These are phyloP conservation scores for Fusarium vanettenii DNA, from an alignment of 2,329 filamentous ascomycete genomes.

Conservation along the genomic window DNA sequence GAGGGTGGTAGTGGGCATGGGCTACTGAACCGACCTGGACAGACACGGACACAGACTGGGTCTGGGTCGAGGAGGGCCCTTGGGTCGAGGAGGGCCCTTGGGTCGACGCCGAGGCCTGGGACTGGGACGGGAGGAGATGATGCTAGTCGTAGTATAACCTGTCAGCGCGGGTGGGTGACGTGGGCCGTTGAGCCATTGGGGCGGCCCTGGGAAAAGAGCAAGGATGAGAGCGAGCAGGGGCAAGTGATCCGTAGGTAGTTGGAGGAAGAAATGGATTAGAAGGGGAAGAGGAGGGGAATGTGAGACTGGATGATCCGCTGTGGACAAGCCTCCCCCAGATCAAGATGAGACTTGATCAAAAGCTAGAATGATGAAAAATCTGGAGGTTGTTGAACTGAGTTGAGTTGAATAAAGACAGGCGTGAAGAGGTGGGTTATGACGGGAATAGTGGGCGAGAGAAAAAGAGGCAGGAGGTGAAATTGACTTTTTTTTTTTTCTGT, in stretches of 20 bases:
- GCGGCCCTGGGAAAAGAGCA: conserved; percentile 9
- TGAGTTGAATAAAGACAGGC: background rate
- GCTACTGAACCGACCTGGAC: conserved; percentile 17
- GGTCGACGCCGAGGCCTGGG: conserved; percentile 9
- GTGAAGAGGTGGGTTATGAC: background rate
- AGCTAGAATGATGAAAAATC: background rate
- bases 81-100: conserved; percentile 22
- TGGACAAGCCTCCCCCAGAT: conserved; percentile 27
- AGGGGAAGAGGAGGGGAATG: background rate
- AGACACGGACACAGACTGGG: background rate
- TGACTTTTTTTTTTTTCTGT: background rate
- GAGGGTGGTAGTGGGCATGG: conserved; percentile 27
- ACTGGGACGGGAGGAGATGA: conserved; percentile 31
- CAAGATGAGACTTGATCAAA: conserved; percentile 36
- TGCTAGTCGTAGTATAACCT: conserved; percentile 37
- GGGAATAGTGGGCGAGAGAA: background rate
- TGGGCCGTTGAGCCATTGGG: conserved; percentile 41
- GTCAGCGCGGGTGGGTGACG: conserved; percentile 44
- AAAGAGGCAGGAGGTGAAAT: background rate
- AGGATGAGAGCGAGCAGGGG: conserved; percentile 25
- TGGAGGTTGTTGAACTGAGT: conserved; percentile 14
- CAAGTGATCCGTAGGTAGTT: conserved; percentile 5
- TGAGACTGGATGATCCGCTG: conserved; percentile 19
- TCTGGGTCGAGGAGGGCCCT: background rate
- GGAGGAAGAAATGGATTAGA: background rate